Evolutionary conservation across 2,329 filamentous ascomycete genomes (phyloP).

Genomic region (Metarhizium anisopliae): DNA sequence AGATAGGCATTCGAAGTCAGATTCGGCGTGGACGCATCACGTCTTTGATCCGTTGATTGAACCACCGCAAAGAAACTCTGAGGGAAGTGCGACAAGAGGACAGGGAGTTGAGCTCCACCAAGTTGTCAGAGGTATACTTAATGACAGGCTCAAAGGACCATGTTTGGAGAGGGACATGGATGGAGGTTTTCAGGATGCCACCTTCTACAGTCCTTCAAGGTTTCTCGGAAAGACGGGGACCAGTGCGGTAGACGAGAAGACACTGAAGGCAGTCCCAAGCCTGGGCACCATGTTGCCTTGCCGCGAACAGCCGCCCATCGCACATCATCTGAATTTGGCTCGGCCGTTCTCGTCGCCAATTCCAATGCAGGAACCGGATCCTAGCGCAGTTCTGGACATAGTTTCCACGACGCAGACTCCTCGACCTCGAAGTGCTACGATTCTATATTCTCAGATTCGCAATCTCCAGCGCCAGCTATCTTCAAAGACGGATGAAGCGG

Average conservation of each 20-base stretch:
- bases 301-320: conserved; percentile 28
- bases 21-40: conserved; percentile 3
- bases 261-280: conserved; percentile 15
- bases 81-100: neutral
- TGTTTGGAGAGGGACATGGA: neutral
- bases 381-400: neutral
- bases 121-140: neutral
- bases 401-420: neutral
- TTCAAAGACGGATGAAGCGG: conserved; percentile 34
- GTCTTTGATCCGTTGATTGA: neutral
- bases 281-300: conserved; percentile 30
- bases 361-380: neutral
- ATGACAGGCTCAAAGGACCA: neutral
- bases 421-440: conserved; percentile 19
- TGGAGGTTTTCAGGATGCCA: neutral
- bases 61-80: neutral
- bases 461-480: conserved; percentile 39
- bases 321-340: conserved; percentile 26
- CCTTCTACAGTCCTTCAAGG: neutral
- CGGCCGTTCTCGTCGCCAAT: conserved; percentile 25
- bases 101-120: neutral
- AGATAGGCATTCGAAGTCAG: conserved; percentile 5
- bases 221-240: neutral
- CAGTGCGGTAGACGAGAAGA: neutral
- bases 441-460: conserved; percentile 39